These are phyloP conservation scores for Cystobasidium slooffiae DNA, from an alignment of 1,284 basidiomycete species.

Conservation along the genomic window DNA sequence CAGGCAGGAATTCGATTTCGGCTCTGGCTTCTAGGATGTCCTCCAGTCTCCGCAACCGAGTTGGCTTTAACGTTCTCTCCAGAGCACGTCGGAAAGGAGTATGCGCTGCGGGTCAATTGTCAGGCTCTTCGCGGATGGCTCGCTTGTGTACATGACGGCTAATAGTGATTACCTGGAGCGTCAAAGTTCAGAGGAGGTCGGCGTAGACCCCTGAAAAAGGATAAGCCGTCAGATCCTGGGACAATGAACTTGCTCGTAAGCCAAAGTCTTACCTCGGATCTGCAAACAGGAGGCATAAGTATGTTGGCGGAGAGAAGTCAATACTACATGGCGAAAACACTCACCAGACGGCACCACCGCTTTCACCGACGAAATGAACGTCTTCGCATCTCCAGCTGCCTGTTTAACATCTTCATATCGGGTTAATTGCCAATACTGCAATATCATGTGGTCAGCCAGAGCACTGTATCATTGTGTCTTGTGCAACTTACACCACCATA, in stretches of 20 bases:
- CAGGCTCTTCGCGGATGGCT: neutral
- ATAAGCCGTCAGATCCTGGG: neutral
- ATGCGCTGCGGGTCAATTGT: conserved; percentile 8
- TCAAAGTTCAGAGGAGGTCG: conserved; percentile 43
- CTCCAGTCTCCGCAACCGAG: conserved; percentile 6
- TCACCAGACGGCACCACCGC: conserved; percentile 27
- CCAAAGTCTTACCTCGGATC: neutral
- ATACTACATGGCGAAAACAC: neutral
- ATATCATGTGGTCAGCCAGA: neutral
- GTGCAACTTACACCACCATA: conserved; percentile 15
- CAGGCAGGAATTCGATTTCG: neutral
- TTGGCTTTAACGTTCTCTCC: conserved; percentile 42
- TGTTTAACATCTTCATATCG: conserved; percentile 40
- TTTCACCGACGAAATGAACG: conserved; percentile 39
- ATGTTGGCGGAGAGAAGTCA: neutral
- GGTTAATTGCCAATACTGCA: conserved; percentile 25
- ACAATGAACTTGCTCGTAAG: neutral
- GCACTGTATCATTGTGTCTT: neutral
- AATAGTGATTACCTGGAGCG: conserved; percentile 7
- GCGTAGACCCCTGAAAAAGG: conserved; percentile 9
- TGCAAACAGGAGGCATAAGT: neutral
- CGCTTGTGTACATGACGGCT: neutral
- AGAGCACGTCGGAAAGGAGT: conserved; percentile 37
- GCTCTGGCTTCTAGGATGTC: conserved; percentile 11
- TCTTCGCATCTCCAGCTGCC: conserved; percentile 9